Base-by-base conservation (phyloP, 768 basidiomycete species). In the Suillus americanus region DNA sequence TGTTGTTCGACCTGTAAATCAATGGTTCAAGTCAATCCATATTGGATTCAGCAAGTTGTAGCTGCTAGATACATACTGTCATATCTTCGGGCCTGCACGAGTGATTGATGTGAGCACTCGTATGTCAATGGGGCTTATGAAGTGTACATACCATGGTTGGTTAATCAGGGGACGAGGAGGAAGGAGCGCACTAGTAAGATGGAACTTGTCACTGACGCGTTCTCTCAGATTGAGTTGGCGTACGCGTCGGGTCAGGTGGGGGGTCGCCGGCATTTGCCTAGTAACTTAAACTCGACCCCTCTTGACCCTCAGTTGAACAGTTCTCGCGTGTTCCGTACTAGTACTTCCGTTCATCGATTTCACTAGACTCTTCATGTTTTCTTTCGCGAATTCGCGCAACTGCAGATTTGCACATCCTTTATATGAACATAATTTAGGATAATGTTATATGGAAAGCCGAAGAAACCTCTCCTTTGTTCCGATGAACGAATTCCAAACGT, bases 1-100 rank as follows among this genome's bases (percentile, higher is more conserved):
- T 66, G 97, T 99, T 70, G 96, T 99, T 71, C 95, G 90, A 80
- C 89, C 90, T 93, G 79, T 72, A 75, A 73, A 71, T 73, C 64
- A 62, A 73, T 43, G 69, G 69, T 68, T 69, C 68, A 64, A 41
- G 64, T 65, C 64, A 63, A 66, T 56, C n/a, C 59, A 60, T 61
- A 66, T 61, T 10, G 56, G 23, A 20, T 9, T 62, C 40, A 54
- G 48, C 9, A 69, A 38, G 40, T 6, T 35, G 23, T 28, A 62
- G 60, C 66, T 33, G 33, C 33, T 43, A 45, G 28, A 33, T 45
- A 82, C 92, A 80, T 77, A 96, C 95, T 96, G 77, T 97, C 95
- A 77, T 97, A 97, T 82, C 95, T 86, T 85, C 95, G 89, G 71
- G 95, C 92, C 95, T 78, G 64, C n/a, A 6, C 9, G 48, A 41